Conservation (phyloP, 352 stramenopile genomes). For the Phytopythium montanum region DNA sequence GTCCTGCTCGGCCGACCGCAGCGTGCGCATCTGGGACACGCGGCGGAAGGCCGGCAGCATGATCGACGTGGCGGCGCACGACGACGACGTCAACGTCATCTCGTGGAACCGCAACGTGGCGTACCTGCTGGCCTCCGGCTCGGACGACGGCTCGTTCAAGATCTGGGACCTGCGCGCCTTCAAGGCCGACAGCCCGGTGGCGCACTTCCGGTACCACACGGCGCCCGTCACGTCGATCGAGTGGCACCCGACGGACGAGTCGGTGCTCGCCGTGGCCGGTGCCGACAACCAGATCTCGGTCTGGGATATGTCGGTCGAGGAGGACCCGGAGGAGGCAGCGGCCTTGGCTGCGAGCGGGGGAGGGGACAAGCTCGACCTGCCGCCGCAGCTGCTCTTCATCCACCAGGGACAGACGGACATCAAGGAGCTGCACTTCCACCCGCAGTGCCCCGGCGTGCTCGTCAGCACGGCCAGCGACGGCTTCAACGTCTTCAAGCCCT, state of each 20-base stretch:
- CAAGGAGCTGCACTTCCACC: slow-evolving; percentile 99
- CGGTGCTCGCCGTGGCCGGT: slow-evolving; percentile 92
- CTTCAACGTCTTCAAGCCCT: slow-evolving; percentile 98
- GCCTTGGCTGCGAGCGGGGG: slow-evolving; percentile 35
- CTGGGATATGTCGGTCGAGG: slow-evolving; percentile 99
- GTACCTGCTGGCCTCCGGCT: slow-evolving; percentile 96
- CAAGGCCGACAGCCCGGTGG: slow-evolving; percentile 84
- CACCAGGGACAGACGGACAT: slow-evolving; percentile 98
- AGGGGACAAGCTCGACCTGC: slow-evolving; percentile 87
- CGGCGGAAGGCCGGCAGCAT: slow-evolving; percentile 92
- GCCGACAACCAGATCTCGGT: slow-evolving; percentile 97
- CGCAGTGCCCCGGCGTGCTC: slow-evolving; percentile 96
- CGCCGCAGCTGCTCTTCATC: slow-evolving; percentile 99
- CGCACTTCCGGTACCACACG: slow-evolving; percentile 95
- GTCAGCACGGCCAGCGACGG: slow-evolving; percentile 95
- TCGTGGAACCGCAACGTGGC: slow-evolving; percentile 97
- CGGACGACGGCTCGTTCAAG: slow-evolving; percentile 97
- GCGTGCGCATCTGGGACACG: slow-evolving; percentile 97
- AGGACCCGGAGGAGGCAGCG: slow-evolving; percentile 84
- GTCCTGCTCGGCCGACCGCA: slow-evolving; percentile 92
- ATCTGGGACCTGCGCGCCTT: slow-evolving; percentile 97
- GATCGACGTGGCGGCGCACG: slow-evolving; percentile 92
- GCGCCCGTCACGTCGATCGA: slow-evolving; percentile 97
- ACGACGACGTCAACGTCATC: slow-evolving; percentile 99
- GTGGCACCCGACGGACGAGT: slow-evolving; percentile 99